Percentiles rank a stretch among this genome's conserved stretches.
Evolutionary conservation across 2,329 filamentous ascomycete species (phyloP).

Genomic region (Colletotrichum caudatum): DNA sequence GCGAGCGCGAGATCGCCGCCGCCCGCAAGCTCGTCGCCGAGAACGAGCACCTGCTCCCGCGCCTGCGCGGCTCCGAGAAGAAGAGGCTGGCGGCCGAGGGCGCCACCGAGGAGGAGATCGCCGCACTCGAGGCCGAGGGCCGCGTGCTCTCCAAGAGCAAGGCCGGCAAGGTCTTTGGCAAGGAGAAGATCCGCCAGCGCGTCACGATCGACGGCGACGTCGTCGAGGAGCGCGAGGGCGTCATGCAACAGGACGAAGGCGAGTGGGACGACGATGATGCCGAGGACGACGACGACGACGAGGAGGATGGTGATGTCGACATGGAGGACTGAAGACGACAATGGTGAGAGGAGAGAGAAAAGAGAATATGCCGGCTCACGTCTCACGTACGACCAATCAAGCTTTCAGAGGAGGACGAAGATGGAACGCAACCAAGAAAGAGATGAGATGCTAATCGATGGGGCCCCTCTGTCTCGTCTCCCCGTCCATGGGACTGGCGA

Average conservation of each 20-base stretch:
- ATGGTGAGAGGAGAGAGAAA: neutral
- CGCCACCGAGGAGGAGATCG: constrained; percentile 60
- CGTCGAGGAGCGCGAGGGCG: constrained; percentile 46
- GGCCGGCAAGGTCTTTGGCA: constrained; percentile 56
- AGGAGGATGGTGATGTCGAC: constrained; percentile 47
- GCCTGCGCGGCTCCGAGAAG: constrained; percentile 73
- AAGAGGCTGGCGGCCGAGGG: constrained; percentile 65
- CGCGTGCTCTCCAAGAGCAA: constrained; percentile 46
- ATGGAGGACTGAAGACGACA: constrained; percentile 49
- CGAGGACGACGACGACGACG: constrained; percentile 45
- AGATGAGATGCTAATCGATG: constrained; percentile 34
- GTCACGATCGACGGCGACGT: constrained; percentile 54
- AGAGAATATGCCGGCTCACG: constrained; percentile 5
- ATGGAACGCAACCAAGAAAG: constrained; percentile 10
- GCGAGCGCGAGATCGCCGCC: constrained; percentile 80
- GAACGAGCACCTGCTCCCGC: constrained; percentile 91
- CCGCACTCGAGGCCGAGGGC: constrained; percentile 58
- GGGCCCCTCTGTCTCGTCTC: constrained; percentile 11
- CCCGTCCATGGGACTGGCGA: neutral
- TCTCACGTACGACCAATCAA: constrained; percentile 3
- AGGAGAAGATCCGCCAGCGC: constrained; percentile 55
- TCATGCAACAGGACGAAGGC: constrained; percentile 42
- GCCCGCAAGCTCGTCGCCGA: constrained; percentile 91
- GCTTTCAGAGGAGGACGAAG: neutral
- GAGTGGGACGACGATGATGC: constrained; percentile 41